Evolutionary conservation across 192 early-diverging fungal species (phyloP).

Genomic region (Coemansia sp.): DNA sequence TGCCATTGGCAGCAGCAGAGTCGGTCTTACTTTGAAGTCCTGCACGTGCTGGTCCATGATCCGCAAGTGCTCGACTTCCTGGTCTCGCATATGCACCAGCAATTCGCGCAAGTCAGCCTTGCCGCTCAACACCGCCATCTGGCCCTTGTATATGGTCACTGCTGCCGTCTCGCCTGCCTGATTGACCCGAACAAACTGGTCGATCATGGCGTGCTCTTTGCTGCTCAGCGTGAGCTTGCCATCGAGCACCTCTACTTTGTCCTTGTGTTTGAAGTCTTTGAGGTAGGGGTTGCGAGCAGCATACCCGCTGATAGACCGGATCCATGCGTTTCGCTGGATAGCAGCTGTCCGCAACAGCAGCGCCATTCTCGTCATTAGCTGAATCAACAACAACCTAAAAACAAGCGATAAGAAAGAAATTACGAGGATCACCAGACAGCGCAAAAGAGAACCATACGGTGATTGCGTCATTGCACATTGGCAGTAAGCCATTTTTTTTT

Average conservation of each 20-base stretch:
- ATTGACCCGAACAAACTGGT: slow-evolving; percentile 88
- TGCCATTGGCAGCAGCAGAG: slow-evolving; percentile 81
- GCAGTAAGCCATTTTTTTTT: no score
- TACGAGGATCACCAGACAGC: no score
- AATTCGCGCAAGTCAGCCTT: slow-evolving; percentile 67
- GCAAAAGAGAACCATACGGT: no score
- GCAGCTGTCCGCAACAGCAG: slow-evolving; percentile 5
- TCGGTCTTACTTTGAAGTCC: slow-evolving; percentile 80
- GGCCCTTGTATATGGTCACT: slow-evolving; percentile 95
- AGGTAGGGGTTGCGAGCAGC: slow-evolving; percentile 47
- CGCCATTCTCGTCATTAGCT: not conserved
- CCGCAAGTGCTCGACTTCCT: slow-evolving; percentile 81
- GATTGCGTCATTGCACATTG: no score
- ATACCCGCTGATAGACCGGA: slow-evolving; percentile 27
- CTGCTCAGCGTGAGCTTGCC: slow-evolving; percentile 38
- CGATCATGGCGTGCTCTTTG: slow-evolving; percentile 60
- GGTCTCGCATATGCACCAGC: slow-evolving; percentile 93
- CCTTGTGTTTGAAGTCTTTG: slow-evolving; percentile 32
- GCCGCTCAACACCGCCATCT: slow-evolving; percentile 72
- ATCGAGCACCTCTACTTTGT: slow-evolving; percentile 26
- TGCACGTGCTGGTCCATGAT: slow-evolving; percentile 75
- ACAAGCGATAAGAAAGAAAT: no score
- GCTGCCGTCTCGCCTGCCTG: slow-evolving; percentile 96
- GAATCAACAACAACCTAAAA: no score
- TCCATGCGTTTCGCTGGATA: not conserved